Evolutionary conservation across 2,329 filamentous ascomycete species (phyloP).

Genomic region (Penicillium expansum): DNA sequence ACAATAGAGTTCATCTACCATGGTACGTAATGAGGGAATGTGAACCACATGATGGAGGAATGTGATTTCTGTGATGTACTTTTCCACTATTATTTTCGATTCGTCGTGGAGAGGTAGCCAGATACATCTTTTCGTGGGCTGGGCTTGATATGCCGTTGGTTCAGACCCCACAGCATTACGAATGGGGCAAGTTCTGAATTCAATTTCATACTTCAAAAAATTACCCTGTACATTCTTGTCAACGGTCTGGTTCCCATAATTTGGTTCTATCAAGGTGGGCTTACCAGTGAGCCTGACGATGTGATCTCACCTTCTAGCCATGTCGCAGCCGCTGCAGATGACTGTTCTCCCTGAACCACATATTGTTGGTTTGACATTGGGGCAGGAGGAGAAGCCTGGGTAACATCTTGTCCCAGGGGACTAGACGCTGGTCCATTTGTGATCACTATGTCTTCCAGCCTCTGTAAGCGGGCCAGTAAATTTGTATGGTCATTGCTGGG

Average conservation of each 20-base stretch:
- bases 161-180: not conserved
- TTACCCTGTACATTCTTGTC: not conserved
- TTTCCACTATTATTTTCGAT: conserved; percentile 32
- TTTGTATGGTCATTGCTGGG: conserved; percentile 2
- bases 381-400: not conserved
- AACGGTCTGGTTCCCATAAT: not conserved
- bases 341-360: not conserved
- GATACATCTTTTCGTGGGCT: conserved; percentile 20
- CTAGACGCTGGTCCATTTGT: not conserved
- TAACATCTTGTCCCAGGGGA: not conserved
- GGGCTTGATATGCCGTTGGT: not conserved
- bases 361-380: not conserved
- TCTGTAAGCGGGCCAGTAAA: conserved; percentile 14
- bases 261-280: not conserved
- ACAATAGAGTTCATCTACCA: conserved; percentile 32
- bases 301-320: conserved; percentile 20
- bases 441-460: conserved; percentile 19
- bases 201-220: conserved; percentile 6
- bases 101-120: conserved; percentile 39
- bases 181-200: conserved; percentile 17
- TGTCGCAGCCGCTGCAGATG: conserved; percentile 7
- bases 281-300: conserved; percentile 10
- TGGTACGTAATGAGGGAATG: conserved; percentile 25
- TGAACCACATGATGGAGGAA: conserved; percentile 39
- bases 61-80: conserved; percentile 33